Percentiles rank a stretch among this genome's conserved stretches.
phyloP scores from a whole-genome alignment of 2,329 filamentous ascomycete genomes.

The Dothideomycetes sp. region DNA sequence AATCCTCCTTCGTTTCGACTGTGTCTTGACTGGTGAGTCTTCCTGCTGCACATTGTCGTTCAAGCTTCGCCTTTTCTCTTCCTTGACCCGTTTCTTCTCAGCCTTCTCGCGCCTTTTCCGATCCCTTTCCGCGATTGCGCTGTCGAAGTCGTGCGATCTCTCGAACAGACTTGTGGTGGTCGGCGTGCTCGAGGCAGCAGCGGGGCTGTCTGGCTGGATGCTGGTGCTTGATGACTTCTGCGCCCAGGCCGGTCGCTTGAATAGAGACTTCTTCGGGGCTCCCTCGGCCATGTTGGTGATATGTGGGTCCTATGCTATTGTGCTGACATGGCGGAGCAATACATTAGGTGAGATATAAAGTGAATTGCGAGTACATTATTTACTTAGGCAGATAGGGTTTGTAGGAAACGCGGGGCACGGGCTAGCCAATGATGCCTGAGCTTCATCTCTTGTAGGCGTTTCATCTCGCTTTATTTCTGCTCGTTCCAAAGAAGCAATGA shows the following conservation, averaged over 20 bases:
- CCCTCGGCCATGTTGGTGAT: slow-evolving; percentile 3
- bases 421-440: too few relatives aligned
- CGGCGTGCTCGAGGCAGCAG: slow-evolving; percentile 9
- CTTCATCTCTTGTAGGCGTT: too few relatives aligned
- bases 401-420: too few relatives aligned
- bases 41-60: not conserved
- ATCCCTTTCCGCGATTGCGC: slow-evolving; percentile 27
- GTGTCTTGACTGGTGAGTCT: slow-evolving; percentile 1
- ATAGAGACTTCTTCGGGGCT: slow-evolving; percentile 8
- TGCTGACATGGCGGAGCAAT: not conserved
- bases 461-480: too few relatives aligned
- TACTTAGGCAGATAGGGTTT: too few relatives aligned
- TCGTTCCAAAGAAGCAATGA: too few relatives aligned
- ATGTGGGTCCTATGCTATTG: not conserved
- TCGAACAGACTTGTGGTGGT: slow-evolving; percentile 29
- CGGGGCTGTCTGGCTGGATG: not conserved
- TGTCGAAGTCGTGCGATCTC: slow-evolving; percentile 27
- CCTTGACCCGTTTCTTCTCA: slow-evolving; percentile 12
- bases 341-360: too few relatives aligned
- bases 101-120: slow-evolving; percentile 20
- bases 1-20: not conserved
- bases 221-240: not conserved
- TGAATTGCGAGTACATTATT: too few relatives aligned
- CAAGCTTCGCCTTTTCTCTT: slow-evolving; percentile 1
- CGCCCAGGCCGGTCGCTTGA: slow-evolving; percentile 10